Evolutionary conservation across 805 yeast genomes (phyloP), one percentile per base, ranked within the genome.

Genomic region (Scheffersomyces stipitis): DNA sequence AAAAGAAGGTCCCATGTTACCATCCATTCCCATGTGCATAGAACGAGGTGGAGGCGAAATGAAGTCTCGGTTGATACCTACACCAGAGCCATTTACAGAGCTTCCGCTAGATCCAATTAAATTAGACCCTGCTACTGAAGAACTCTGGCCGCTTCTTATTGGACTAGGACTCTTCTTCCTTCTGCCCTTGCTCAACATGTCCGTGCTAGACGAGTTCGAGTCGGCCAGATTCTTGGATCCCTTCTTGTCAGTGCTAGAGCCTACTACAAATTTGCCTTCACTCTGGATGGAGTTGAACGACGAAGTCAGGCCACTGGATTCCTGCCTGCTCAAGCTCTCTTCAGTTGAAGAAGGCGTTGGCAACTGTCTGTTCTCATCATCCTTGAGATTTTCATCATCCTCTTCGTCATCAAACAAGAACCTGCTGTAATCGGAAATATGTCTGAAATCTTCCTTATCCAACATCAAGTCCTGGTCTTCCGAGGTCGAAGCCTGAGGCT

Each of bases 251-350:
- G 34, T 28, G 5, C 47, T 36, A 6, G 53, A 38, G 12, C 49
- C 42, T 5, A 56, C 56, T 22, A 42, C 41, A 42, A 56, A 56
- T 37, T 59, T 58, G 4, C 49, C 48, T n/a, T 56, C 65, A 34
- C 66, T 60, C 33, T 58, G 61, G 37, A 64, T 54, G 7, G 68
- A 62, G 38, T 54, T 52, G 41, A 42, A 53, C 2, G 69, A 64
- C 7, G 34, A 32, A 18, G 18, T 33, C 9, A 42, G 37, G 7
- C 34, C 38, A 12, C 26, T 28, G 13, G 46, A 39, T 13, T 33
- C 24, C 9, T 33, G 37, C 36, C 49, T 40, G 17, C 33, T 26
- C 22, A 42, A 37, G 18, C 42, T 35, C 17, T 42, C 49, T 3
- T 32, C 29, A 8, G 46, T 42, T 5, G 45, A 41, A 37, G 39